Conservation (phyloP, 345 rosid species). For the Leavenworthia alabamica region DNA sequence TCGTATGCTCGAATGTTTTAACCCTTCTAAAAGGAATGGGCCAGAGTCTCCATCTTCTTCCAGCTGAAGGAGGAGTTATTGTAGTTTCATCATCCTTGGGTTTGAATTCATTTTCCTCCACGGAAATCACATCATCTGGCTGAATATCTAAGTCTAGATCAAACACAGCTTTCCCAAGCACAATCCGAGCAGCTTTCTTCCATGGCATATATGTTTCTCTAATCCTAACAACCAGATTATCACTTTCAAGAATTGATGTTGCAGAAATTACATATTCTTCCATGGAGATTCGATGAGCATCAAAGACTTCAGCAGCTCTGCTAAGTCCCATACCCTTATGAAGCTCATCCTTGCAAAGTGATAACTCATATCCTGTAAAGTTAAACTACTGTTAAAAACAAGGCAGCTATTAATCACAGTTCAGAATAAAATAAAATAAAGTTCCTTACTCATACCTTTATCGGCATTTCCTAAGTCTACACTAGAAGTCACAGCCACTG, state of each 20-base stretch:
- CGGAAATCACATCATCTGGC: slow-evolving; percentile 53
- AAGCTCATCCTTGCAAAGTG: slow-evolving; percentile 77
- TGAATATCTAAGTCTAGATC: slow-evolving; percentile 59
- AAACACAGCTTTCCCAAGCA: slow-evolving; percentile 69
- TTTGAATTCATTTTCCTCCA: slow-evolving; percentile 48
- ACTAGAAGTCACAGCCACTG: slow-evolving; percentile 26
- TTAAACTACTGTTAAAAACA: slow-evolving; percentile 12
- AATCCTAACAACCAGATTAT: slow-evolving; percentile 56
- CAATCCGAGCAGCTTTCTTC: slow-evolving; percentile 78
- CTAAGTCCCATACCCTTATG: slow-evolving; percentile 60
- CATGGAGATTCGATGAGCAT: slow-evolving; percentile 48
- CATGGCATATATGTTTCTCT: slow-evolving; percentile 56
- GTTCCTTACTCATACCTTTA: slow-evolving; percentile 38
- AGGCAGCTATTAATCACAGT: slow-evolving; percentile 16
- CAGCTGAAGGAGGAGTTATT: slow-evolving; percentile 41
- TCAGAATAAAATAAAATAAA: slow-evolving; percentile 1
- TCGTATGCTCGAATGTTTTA: slow-evolving; percentile 60
- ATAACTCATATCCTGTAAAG: slow-evolving; percentile 68
- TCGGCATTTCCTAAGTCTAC: slow-evolving; percentile 19
- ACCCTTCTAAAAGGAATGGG: slow-evolving; percentile 75
- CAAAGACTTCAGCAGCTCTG: slow-evolving; percentile 73
- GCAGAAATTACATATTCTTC: slow-evolving; percentile 61
- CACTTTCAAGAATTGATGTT: slow-evolving; percentile 51
- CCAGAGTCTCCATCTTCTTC: slow-evolving; percentile 86
- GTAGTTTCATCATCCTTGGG: slow-evolving; percentile 39